Evolutionary conservation across 2,329 filamentous ascomycete genomes (phyloP), one percentile per base, ranked within the genome.

Genomic region (Phyllosticta capitalensis): DNA sequence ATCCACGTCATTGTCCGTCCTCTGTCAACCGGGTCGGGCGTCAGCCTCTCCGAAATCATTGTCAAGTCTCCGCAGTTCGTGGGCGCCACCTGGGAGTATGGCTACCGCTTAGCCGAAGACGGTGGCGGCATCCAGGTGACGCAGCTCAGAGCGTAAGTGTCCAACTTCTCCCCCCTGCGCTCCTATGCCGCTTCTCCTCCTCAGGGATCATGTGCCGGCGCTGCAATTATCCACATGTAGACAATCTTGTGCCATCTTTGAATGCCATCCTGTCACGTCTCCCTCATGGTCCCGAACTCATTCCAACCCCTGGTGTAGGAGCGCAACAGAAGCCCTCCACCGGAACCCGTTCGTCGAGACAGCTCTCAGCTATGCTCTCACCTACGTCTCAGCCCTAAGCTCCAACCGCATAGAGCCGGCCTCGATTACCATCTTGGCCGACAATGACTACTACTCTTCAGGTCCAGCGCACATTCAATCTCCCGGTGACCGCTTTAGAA

Each of bases 361-460:
- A 10, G 89, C 94, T 1, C 81, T 99, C 61, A 85, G 82, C 74
- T 97, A 95, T 76, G 89, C 84, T 59, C 82, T 97, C 66, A 94
- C 88, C 59, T 96, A 96, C 75, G 85, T 90, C 71, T 80, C 73
- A 68, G 74, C 72, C 70, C 76, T 74, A 65, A 76, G 65, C 64
- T 75, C 69, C 17, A 61, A 72, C 79, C 71, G 71, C 70, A 81
- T 75, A 69, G 84, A 94, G 68, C 80, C 81, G 14, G 83, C 91
- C 3, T 76, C 87, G 28, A 83, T 97, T 71, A 91, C 89, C 62
- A 92, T 99, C 71, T 83, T 97, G 38, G 92, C 94, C 62, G 91
- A 96, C 75, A 92, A 94, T 69, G 90, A 95, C 77, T 99, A 99
- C 81, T 99, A 97, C 78, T 96, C 94, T 62, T 59, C 63, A 72